Percentiles rank a stretch among this genome's conserved stretches.
Conservation (phyloP, 768 basidiomycete species). For the Sarcomyxa edulis region DNA sequence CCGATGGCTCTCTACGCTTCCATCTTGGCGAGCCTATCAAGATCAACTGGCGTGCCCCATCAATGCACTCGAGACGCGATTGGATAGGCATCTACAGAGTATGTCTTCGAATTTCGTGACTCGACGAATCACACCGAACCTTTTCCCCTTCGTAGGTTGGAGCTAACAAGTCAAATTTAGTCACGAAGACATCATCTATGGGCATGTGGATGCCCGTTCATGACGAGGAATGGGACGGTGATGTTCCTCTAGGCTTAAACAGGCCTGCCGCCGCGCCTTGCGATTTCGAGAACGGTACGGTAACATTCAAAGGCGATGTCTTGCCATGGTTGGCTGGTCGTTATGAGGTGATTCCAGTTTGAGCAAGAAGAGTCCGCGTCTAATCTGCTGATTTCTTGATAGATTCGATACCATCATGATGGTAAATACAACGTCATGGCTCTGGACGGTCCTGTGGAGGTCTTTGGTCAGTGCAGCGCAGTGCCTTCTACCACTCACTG, state of each 20-base stretch:
- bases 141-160: conserved; percentile 50
- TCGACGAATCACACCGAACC: conserved; percentile 6
- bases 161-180: conserved; percentile 75
- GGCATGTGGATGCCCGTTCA: conserved; percentile 94
- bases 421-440: conserved; percentile 97
- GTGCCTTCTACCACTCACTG: too few species aligned
- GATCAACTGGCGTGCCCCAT: conserved; percentile 84
- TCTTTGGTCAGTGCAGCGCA: conserved; percentile 76
- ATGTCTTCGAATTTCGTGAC: conserved; percentile 15
- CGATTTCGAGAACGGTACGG: conserved; percentile 53
- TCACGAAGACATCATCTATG: conserved; percentile 80
- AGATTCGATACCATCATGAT: conserved; percentile 93
- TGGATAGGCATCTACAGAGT: conserved; percentile 96
- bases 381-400: not conserved
- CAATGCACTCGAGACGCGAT: conserved; percentile 82
- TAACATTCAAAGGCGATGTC: conserved; percentile 72
- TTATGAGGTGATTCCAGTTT: conserved; percentile 64
- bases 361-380: not conserved
- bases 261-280: conserved; percentile 27
- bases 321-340: conserved; percentile 83
- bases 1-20: conserved; percentile 55
- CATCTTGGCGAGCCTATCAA: conserved; percentile 88
- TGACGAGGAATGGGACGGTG: conserved; percentile 91
- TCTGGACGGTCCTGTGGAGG: conserved; percentile 78
- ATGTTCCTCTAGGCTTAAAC: conserved; percentile 53